Percentiles rank a stretch among this genome's conserved stretches.
Conservation (phyloP, 768 basidiomycete species). For the Artomyces pyxidatus region DNA sequence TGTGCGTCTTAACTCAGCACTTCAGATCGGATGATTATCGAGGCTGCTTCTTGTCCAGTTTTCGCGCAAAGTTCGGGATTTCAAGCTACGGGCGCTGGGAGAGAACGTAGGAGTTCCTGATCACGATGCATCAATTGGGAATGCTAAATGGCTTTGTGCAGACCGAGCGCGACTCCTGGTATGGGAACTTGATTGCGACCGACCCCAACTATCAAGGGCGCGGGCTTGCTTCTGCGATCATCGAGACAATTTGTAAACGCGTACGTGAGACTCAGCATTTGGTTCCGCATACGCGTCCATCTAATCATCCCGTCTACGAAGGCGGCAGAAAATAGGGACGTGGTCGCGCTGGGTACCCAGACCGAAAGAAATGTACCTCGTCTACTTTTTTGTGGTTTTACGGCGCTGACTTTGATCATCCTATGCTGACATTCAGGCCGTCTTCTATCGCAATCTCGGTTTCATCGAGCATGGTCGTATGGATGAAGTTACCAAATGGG, state of each 20-base stretch:
- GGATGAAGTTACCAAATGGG: not conserved
- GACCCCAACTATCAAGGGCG: not conserved
- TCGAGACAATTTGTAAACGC: not conserved
- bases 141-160: not conserved
- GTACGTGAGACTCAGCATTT: too few species aligned
- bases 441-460: conserved; percentile 1
- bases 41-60: too few species aligned
- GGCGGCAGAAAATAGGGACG: not conserved
- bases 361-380: not conserved
- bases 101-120: not conserved
- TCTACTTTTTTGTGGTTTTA: not conserved
- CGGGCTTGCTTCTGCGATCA: not conserved
- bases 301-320: too few species aligned
- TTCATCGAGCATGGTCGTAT: not conserved
- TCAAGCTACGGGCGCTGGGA: conserved; percentile 2
- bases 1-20: not conserved
- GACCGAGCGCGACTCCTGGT: conserved; percentile 2
- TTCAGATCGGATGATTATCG: not conserved
- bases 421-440: not conserved
- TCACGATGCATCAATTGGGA: not conserved
- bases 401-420: not conserved
- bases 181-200: conserved; percentile 1
- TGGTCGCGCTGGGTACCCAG: conserved; percentile 2
- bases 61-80: not conserved
- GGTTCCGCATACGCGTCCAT: too few species aligned